phyloP scores from a whole-genome alignment of 441 rosid species.

The Metrosideros polymorpha region DNA sequence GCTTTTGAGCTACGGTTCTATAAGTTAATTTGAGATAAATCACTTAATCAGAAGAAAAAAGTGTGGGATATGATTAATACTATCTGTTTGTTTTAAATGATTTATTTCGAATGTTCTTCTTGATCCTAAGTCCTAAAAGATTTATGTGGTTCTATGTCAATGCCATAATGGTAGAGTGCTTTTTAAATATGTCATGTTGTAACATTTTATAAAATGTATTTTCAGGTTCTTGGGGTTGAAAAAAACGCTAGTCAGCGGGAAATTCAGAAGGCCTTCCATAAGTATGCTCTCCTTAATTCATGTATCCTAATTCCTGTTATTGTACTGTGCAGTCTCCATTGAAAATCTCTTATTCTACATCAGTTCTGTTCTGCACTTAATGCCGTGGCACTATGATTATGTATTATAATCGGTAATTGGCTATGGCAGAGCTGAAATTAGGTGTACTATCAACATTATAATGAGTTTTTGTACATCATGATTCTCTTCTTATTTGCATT shows the following conservation, averaged over 20 bases:
- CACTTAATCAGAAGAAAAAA: neutral
- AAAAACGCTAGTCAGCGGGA: conserved; percentile 74
- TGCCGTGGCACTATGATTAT: neutral
- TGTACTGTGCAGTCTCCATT: neutral
- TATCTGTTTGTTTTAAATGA: neutral
- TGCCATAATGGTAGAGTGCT: neutral
- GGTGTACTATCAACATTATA: neutral
- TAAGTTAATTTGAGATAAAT: neutral
- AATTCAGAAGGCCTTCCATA: conserved; percentile 97
- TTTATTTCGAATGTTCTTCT: neutral
- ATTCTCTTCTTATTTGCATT: neutral
- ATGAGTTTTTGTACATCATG: too few relatives aligned
- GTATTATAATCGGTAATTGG: neutral
- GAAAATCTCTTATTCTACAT: neutral
- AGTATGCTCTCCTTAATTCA: conserved; percentile 30
- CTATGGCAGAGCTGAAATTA: neutral
- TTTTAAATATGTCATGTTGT: neutral
- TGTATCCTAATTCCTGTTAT: neutral
- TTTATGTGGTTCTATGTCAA: neutral
- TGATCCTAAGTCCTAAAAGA: neutral
- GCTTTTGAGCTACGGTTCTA: neutral
- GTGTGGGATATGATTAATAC: neutral
- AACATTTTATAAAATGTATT: neutral
- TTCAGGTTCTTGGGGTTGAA: conserved; percentile 85
- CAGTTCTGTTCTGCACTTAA: neutral